Percentiles rank a stretch among this genome's conserved stretches.
These are phyloP conservation scores for Apiotrichum akiyoshidainum DNA, from an alignment of 1,284 basidiomycete genomes.

Conservation along the genomic window DNA sequence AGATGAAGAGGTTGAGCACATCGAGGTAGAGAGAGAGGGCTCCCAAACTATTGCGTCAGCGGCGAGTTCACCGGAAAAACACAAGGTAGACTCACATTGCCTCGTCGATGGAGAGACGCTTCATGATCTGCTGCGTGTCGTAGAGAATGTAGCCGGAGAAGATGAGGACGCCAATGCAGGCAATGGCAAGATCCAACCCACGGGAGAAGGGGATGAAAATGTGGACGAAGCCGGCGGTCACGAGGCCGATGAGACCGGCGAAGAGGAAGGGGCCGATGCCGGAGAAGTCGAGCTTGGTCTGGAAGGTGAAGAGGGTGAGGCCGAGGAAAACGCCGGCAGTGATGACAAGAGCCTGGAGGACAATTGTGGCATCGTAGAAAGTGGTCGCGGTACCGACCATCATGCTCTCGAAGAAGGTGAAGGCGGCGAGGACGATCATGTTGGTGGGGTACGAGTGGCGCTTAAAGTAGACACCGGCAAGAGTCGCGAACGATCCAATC, in stretches of 20 bases:
- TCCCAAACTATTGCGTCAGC: constrained; percentile 27
- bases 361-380: constrained; percentile 47
- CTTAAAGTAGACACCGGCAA: constrained; percentile 49
- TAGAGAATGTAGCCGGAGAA: constrained; percentile 50
- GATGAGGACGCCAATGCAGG: constrained; percentile 45
- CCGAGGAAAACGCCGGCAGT: constrained; percentile 57
- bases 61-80: too few relatives aligned
- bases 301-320: constrained; percentile 56
- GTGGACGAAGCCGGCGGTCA: constrained; percentile 42
- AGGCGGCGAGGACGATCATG: constrained; percentile 54
- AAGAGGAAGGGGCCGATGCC: constrained; percentile 47
- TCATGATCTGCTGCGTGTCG: constrained; percentile 52
- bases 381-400: constrained; percentile 52
- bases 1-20: constrained; percentile 46
- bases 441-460: constrained; percentile 52
- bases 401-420: constrained; percentile 53
- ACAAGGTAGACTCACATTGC: too few relatives aligned
- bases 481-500: constrained; percentile 44
- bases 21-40: constrained; percentile 33
- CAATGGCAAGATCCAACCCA: constrained; percentile 47
- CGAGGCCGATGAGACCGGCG: constrained; percentile 46
- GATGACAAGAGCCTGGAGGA: constrained; percentile 56
- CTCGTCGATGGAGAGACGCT: constrained; percentile 50
- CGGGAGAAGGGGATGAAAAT: constrained; percentile 51
- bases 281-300: constrained; percentile 52